Percentiles rank a stretch among this genome's conserved stretches.
These are phyloP conservation scores for Galerina sulciceps DNA, from an alignment of 768 basidiomycete genomes.

Conservation along the genomic window DNA sequence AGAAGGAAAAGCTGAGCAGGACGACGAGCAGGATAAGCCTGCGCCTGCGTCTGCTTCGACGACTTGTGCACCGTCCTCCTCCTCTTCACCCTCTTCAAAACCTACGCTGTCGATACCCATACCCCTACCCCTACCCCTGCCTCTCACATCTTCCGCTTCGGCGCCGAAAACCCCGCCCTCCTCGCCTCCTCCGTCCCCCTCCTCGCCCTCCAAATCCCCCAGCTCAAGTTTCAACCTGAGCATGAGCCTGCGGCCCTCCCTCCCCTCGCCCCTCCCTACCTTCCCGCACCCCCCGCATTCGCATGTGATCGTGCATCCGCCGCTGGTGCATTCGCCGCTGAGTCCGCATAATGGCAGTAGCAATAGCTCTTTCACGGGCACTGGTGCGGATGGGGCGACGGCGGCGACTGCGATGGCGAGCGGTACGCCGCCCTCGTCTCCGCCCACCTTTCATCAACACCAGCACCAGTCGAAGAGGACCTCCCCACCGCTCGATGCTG, in stretches of 20 bases:
- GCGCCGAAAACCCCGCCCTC: not conserved
- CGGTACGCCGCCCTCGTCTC: conserved; percentile 5
- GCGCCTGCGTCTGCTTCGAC: not conserved
- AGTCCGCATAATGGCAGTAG: not conserved
- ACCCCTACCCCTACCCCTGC: not conserved
- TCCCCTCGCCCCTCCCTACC: conserved; percentile 3
- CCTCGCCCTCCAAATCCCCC: not conserved
- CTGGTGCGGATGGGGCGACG: too few species aligned
- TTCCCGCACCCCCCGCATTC: not conserved
- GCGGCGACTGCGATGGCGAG: not conserved
- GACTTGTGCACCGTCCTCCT: not conserved
- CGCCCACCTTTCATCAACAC: not conserved
- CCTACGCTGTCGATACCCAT: too few species aligned
- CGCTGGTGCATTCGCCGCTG: conserved; percentile 11
- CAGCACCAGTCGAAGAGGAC: not conserved
- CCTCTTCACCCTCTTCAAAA: not conserved
- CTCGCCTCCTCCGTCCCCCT: not conserved
- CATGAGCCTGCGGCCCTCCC: not conserved
- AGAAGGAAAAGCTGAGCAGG: not conserved
- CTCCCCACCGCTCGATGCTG: conserved; percentile 21
- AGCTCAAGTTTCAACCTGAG: not conserved
- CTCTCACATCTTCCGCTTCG: not conserved
- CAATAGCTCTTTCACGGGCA: not conserved
- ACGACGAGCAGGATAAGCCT: not conserved
- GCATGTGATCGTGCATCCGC: not conserved